Conservation (phyloP, 169 alveolate species). For the Plasmodium berghei region DNA sequence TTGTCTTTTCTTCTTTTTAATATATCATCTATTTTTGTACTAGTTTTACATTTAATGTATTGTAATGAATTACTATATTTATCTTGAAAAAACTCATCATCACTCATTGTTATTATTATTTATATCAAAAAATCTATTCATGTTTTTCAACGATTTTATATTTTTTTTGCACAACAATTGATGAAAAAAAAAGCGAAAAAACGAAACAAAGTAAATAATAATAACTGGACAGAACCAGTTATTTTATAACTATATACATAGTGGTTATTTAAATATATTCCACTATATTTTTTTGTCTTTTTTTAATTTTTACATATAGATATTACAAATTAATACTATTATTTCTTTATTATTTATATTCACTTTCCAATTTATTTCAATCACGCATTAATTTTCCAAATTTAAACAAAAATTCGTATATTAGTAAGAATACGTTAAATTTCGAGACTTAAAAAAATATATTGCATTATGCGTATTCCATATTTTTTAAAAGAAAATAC, state of each 20-base stretch:
- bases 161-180: no score
- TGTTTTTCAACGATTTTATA: neutral
- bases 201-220: no score
- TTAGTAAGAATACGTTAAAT: neutral
- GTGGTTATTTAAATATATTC: no score
- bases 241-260: no score
- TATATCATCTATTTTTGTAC: constrained; percentile 74
- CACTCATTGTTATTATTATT: constrained; percentile 59
- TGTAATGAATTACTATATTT: constrained; percentile 44
- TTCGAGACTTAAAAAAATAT: neutral
- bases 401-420: neutral
- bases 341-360: neutral
- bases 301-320: neutral
- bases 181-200: no score
- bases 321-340: neutral
- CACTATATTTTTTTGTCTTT: constrained; percentile 2
- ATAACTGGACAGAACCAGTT: no score
- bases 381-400: neutral
- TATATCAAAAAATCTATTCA: neutral
- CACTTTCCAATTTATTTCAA: neutral
- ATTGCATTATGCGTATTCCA: neutral
- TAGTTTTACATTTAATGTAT: constrained; percentile 65
- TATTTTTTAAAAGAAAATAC: neutral
- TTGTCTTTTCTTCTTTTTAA: constrained; percentile 59
- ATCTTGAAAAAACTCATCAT: constrained; percentile 71